These are phyloP conservation scores for Emergomyces pasteurianus DNA, from an alignment of 2,329 filamentous ascomycete species.

Conservation along the genomic window DNA sequence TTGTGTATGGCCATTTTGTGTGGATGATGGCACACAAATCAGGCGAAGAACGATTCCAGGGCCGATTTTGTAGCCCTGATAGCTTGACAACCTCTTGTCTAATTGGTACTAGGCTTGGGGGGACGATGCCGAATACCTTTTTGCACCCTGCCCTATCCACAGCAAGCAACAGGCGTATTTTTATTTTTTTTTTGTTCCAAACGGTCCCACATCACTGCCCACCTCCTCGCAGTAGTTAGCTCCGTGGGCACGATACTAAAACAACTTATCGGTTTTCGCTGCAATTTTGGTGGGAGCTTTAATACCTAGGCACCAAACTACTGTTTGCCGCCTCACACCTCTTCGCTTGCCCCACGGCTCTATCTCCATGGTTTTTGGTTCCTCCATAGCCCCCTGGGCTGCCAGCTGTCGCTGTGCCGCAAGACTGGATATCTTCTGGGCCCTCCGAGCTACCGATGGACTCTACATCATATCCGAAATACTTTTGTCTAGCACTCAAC, in stretches of 20 bases:
- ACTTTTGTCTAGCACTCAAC: neutral
- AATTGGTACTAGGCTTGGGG: no score
- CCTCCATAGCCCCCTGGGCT: neutral
- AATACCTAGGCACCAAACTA: neutral
- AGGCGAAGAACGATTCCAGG: neutral
- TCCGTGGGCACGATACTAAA: neutral
- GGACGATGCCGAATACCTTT: no score
- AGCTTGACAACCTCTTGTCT: neutral
- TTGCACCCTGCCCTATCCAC: no score
- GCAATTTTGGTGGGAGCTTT: neutral
- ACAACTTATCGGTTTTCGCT: neutral
- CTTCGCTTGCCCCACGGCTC: neutral
- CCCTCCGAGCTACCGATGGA: neutral
- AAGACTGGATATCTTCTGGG: neutral
- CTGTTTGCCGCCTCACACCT: neutral
- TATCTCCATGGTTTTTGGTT: neutral
- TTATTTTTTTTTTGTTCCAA: neutral
- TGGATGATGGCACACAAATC: neutral
- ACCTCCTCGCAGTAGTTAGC: neutral
- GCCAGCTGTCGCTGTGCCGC: neutral
- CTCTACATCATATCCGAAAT: neutral
- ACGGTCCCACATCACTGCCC: neutral
- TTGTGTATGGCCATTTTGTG: neutral
- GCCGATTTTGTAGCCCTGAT: neutral
- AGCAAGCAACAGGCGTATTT: neutral